Percentiles rank a stretch among this genome's conserved stretches.
Conservation (phyloP, 75 land plant genomes). For the Cupressus sempervirens region DNA sequence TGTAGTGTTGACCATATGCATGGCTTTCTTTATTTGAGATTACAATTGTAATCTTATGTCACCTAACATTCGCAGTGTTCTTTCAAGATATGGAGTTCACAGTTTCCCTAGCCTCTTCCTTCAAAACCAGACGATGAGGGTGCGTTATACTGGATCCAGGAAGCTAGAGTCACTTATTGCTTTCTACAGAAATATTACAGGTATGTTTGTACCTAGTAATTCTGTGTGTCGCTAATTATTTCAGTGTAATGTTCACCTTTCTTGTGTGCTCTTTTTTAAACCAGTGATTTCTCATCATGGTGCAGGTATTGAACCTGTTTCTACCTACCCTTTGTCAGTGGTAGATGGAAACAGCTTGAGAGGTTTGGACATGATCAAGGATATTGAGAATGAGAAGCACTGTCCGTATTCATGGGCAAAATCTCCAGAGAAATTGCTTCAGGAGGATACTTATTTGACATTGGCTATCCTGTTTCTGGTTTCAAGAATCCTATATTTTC, state of each 20-base stretch:
- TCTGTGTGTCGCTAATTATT: not conserved
- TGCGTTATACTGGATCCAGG: slow-evolving; percentile 75
- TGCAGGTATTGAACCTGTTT: slow-evolving; percentile 37
- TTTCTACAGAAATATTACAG: slow-evolving; percentile 77
- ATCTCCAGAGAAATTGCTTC: slow-evolving; percentile 78
- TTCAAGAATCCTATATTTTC: slow-evolving; percentile 45
- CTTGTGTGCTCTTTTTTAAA: not conserved
- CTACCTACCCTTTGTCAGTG: slow-evolving; percentile 20
- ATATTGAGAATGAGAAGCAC: slow-evolving; percentile 25
- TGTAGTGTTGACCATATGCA: not conserved
- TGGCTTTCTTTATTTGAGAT: not conserved
- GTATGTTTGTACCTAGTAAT: slow-evolving; percentile 20
- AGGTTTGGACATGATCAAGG: slow-evolving; percentile 24
- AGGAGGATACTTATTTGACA: slow-evolving; percentile 72
- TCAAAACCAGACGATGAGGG: slow-evolving; percentile 65
- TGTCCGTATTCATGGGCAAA: slow-evolving; percentile 94
- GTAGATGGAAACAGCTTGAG: slow-evolving; percentile 19
- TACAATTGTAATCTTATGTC: not conserved
- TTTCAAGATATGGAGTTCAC: slow-evolving; percentile 93
- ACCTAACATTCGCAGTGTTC: slow-evolving; percentile 48
- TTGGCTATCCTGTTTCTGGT: slow-evolving; percentile 69
- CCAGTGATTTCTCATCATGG: not conserved
- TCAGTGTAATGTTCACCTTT: not conserved
- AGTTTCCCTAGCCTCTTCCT: slow-evolving; percentile 85
- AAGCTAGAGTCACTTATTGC: slow-evolving; percentile 44